Evolutionary conservation across 768 basidiomycete species (phyloP).

Genomic region (Hygrocybe punicea): DNA sequence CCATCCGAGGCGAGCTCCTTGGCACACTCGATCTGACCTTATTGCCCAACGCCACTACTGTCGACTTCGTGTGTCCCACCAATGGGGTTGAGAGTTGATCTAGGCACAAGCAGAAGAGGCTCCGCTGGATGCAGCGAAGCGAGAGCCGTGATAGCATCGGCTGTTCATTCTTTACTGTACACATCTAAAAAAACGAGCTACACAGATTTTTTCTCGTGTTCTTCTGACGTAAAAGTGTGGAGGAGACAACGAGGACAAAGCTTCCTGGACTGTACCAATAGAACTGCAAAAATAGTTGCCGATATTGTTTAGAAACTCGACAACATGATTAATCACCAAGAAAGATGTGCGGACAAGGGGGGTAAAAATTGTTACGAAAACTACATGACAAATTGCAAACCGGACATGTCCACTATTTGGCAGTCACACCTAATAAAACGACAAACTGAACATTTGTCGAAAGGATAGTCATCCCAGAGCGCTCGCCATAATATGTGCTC

Average conservation of each 20-base stretch:
- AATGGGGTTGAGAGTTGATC: background rate
- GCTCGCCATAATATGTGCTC: background rate
- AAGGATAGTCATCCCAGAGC: background rate
- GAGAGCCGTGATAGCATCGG: too few relatives aligned
- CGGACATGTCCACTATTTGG: background rate
- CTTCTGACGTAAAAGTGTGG: too few relatives aligned
- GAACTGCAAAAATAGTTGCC: too few relatives aligned
- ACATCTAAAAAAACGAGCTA: too few relatives aligned
- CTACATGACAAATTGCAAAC: background rate
- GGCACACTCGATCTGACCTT: slow-evolving; percentile 11
- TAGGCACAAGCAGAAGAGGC: too few relatives aligned
- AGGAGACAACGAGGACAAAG: too few relatives aligned
- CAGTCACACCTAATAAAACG: background rate
- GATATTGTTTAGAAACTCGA: too few relatives aligned
- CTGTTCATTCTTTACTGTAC: too few relatives aligned
- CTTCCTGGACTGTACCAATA: too few relatives aligned
- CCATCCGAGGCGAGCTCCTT: slow-evolving; percentile 14
- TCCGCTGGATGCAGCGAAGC: too few relatives aligned
- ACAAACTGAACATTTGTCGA: slow-evolving; percentile 1
- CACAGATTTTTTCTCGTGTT: too few relatives aligned
- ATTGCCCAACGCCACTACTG: slow-evolving; percentile 9
- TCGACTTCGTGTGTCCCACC: slow-evolving; percentile 14
- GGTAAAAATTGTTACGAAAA: background rate
- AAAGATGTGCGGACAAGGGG: background rate
- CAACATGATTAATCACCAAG: too few relatives aligned